A percentile compares a stretch with the other conserved stretches of the same genome.
Conservation (phyloP, 2,329 filamentous ascomycete species). For the Cryphonectria carpinicola region DNA sequence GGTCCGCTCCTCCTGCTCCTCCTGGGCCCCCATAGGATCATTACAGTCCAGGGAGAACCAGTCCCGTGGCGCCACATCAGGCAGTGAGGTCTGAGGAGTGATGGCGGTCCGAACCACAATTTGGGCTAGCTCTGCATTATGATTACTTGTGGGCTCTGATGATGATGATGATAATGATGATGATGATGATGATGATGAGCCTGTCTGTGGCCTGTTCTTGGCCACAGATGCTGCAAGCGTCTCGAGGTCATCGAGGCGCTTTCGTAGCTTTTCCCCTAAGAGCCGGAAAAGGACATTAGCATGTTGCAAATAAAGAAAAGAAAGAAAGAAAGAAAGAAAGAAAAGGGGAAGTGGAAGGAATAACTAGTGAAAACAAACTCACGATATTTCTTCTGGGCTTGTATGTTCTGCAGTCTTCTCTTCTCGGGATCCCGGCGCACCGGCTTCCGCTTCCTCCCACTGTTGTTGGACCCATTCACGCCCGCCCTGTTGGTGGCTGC, state of each 20-base stretch:
- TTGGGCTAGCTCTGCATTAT: background rate
- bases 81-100: background rate
- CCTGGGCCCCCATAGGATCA: background rate
- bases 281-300: background rate
- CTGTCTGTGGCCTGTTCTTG: background rate
- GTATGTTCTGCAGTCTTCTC: conserved; percentile 33
- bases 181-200: background rate
- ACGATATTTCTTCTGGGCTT: conserved; percentile 35
- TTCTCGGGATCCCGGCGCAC: conserved; percentile 33
- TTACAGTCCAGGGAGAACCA: background rate
- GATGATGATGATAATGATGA: background rate
- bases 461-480: background rate
- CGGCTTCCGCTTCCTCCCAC: conserved; percentile 22
- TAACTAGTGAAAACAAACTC: conserved; percentile 2
- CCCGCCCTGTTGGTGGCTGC: background rate
- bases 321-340: background rate
- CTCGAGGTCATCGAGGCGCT: conserved; percentile 31
- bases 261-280: conserved; percentile 29
- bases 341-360: background rate
- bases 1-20: background rate
- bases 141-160: background rate
- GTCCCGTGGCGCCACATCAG: background rate
- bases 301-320: background rate
- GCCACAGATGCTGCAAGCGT: conserved; percentile 26
- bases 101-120: background rate